These are phyloP conservation scores for Nectriaceae sp. DNA, from an alignment of 2,329 filamentous ascomycete genomes.

Conservation along the genomic window DNA sequence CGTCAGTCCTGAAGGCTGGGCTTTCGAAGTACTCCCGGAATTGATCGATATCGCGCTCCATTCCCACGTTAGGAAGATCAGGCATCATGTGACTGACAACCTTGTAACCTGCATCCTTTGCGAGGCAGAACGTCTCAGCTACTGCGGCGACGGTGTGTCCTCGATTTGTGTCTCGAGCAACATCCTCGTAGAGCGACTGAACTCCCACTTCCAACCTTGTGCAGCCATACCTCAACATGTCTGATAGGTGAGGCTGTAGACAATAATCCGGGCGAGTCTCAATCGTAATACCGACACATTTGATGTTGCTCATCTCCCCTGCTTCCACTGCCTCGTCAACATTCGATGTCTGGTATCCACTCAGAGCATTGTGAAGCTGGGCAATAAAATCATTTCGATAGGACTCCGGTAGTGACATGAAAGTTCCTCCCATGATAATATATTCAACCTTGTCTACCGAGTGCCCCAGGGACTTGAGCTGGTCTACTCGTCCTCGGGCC, in stretches of 20 bases:
- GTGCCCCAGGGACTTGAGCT: constrained; percentile 93
- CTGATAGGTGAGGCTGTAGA: constrained; percentile 88
- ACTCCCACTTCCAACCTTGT: constrained; percentile 94
- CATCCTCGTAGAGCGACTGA: constrained; percentile 95
- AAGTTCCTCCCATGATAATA: constrained; percentile 99
- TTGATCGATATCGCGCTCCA: constrained; percentile 96
- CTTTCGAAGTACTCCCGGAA: constrained; percentile 98
- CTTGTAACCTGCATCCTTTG: constrained; percentile 98
- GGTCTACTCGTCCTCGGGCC: constrained; percentile 91
- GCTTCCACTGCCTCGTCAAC: constrained; percentile 95
- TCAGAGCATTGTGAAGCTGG: constrained; percentile 94
- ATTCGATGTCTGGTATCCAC: constrained; percentile 89
- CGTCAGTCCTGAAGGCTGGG: constrained; percentile 92
- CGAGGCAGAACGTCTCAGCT: constrained; percentile 93
- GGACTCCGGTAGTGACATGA: constrained; percentile 90
- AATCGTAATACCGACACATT: constrained; percentile 98
- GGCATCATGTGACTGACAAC: constrained; percentile 99
- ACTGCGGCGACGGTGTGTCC: constrained; percentile 95
- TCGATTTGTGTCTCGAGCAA: constrained; percentile 95
- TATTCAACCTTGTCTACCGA: constrained; percentile 99
- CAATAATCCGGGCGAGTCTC: constrained; percentile 98
- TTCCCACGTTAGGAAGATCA: constrained; percentile 94
- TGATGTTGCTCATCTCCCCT: constrained; percentile 94
- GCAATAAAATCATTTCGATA: constrained; percentile 95
- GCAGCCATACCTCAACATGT: constrained; percentile 97